A percentile compares a stretch with the other conserved stretches of the same genome.
phyloP scores from a whole-genome alignment of 345 rosid genomes.

The Tarenaya hassleriana region DNA sequence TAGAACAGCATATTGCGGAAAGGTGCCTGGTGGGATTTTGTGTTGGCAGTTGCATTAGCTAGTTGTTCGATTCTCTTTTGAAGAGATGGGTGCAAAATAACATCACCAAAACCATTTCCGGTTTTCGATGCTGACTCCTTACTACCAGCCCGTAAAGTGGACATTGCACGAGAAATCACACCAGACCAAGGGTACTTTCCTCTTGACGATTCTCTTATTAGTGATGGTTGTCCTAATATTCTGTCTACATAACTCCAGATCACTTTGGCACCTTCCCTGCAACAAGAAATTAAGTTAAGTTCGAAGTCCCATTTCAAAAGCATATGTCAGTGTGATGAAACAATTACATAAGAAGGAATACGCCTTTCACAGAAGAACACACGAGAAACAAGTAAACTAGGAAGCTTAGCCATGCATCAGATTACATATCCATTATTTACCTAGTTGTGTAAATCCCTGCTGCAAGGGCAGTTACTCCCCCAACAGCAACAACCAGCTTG shows the following conservation, averaged over 20 bases:
- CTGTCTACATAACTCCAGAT: slow-evolving; percentile 98
- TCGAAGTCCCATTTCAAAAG: background rate
- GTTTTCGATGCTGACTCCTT: slow-evolving; percentile 38
- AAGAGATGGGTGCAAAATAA: slow-evolving; percentile 80
- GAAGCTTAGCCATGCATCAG: slow-evolving; percentile 6
- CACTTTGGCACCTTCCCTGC: slow-evolving; percentile 96
- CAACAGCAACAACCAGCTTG: slow-evolving; percentile 91
- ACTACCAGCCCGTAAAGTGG: slow-evolving; percentile 35
- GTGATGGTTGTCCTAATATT: slow-evolving; percentile 93
- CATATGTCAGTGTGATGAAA: background rate
- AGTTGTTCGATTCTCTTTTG: slow-evolving; percentile 74
- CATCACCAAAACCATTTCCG: slow-evolving; percentile 91
- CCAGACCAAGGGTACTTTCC: slow-evolving; percentile 99
- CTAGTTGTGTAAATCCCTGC: slow-evolving; percentile 97
- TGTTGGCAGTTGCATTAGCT: slow-evolving; percentile 88
- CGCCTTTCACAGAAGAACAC: background rate
- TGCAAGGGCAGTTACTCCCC: slow-evolving; percentile 95
- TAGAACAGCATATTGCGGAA: slow-evolving; percentile 92
- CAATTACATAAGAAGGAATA: too few species aligned
- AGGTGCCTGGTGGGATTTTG: slow-evolving; percentile 94
- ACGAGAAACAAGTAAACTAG: background rate
- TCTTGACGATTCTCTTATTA: slow-evolving; percentile 90
- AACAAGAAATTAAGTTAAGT: slow-evolving; percentile 13
- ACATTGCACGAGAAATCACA: slow-evolving; percentile 40
- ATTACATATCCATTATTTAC: slow-evolving; percentile 31